Base-by-base conservation (phyloP, 148 eudicot genomes). In the Rhododendron vialii region DNA sequence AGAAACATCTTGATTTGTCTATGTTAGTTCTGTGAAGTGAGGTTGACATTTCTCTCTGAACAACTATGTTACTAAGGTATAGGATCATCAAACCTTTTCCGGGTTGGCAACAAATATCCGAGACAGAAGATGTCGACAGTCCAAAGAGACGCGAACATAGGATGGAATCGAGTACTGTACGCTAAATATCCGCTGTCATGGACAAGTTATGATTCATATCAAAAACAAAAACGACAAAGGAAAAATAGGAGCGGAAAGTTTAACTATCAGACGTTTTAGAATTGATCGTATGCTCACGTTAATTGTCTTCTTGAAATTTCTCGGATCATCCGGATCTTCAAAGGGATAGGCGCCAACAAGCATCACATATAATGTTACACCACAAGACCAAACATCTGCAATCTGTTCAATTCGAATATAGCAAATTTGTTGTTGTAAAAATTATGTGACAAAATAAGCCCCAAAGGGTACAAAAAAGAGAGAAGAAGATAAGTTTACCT, bases 311-410 rank as follows among this genome's bases (percentile, higher is more conserved):
- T 91, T 91, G 87, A 96, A 93, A 82, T 95, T 93, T 77, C 87
- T 94, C 4, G 95, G 98, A 84, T 96, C 98, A 10, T 82, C 86
- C 0, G 94, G 97, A 84, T 95, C 99, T 89, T 92, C 96, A 81
- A 95, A 96, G 15, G 99, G 98, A 88, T 96, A 96, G 69, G 94
- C 94, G 80, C 98, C 99, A 65, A 93, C 93, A 30, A 94, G 82
- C 99, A 96, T 96, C 82, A 95, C 98, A 83, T 92, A 96, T 85
- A 95, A 88, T 36, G 99, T 95, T 57, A 96, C 99, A 51, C 99
- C 98, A 87, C 96, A 94, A 24, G 98, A 96, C 99, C 99, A 96
- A 78, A 96, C 96, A 93, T 96, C 99, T 84, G 98, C 98, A 89
- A 96, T 87, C 98, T 96, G 86, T 85, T 86, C 43, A 28, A 71